Base-by-base conservation (phyloP, 352 stramenopile genomes). In the Proteromonas lacertae region DNA sequence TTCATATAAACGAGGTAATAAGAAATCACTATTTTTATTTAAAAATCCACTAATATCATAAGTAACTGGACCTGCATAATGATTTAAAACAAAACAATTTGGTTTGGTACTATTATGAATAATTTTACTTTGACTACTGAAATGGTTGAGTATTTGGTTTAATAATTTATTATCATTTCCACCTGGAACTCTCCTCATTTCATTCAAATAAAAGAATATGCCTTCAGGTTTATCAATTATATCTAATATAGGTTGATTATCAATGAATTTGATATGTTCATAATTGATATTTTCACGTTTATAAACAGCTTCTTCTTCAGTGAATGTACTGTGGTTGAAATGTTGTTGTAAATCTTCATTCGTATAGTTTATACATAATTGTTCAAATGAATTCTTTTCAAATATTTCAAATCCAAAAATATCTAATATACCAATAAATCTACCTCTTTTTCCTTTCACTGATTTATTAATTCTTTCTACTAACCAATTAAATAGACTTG, bases 21-120 rank as follows among this genome's bases (percentile, higher is more conserved):
- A 69, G 35, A 75, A 78, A 50, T 96, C 80, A 43, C 88, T 90
- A 57, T 93, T 95, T 55, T 93, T 93, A 45, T 91, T 65, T 25
- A 92, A 68, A 46, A 96, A 94, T 37, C 75, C 73, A 19, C 55
- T 56, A 13, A 69, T 68, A 41, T 65, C 71, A 52, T 94, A 94
- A 30, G 66, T 69, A 10, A 94, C 81, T 26, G 61, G 29, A 26
- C 76, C 86, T 25, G 79, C 78, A 55, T 31, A 39, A 39, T 39
- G 34, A 17, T 28, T 2, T 3, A 39, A 21, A 16, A n/a, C 6
- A n/a, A 39, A 39, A 31, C 7, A 20, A 10, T 39, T 22, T 14
- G 34, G 34, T 29, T 31, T 29, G 4, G 22, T 31, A 16, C 19
- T 39, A 53, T 39, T 28, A 38, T 51, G 25, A 23, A 33, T n/a